Evolutionary conservation across 2,329 filamentous ascomycete genomes (phyloP).

Genomic region (Colletotrichum brevisporum): DNA sequence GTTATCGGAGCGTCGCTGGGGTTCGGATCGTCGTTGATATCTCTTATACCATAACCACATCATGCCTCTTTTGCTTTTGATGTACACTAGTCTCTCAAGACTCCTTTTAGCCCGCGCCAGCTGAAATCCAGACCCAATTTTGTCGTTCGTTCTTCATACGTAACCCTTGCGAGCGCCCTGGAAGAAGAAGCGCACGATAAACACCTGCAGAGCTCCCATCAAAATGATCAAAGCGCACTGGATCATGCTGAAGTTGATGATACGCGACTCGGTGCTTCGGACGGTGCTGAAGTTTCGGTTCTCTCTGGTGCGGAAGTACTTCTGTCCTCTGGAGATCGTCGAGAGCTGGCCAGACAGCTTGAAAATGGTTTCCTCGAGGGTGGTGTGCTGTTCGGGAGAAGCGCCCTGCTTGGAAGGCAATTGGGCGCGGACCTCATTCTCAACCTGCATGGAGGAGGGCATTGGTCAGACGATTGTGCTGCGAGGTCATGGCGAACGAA

Average conservation of each 20-base stretch:
- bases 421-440: conserved; percentile 87
- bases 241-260: conserved; percentile 97
- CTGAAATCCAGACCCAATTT: conserved; percentile 35
- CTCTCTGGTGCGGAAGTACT: conserved; percentile 99
- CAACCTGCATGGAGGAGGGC: conserved; percentile 71
- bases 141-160: conserved; percentile 62
- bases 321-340: conserved; percentile 96
- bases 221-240: conserved; percentile 92
- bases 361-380: conserved; percentile 93
- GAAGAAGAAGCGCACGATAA: conserved; percentile 99
- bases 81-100: conserved; percentile 38
- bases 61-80: conserved; percentile 39
- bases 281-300: conserved; percentile 99
- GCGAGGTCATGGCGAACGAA: conserved; percentile 25
- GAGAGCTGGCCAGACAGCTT: conserved; percentile 94
- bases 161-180: conserved; percentile 81
- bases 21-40: conserved; percentile 36
- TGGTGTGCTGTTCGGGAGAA: conserved; percentile 88
- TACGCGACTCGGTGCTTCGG: conserved; percentile 92
- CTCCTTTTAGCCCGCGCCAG: conserved; percentile 29
- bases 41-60: conserved; percentile 36
- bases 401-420: conserved; percentile 92
- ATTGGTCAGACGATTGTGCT: conserved; percentile 36
- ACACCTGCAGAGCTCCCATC: conserved; percentile 97
- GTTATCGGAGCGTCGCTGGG: conserved; percentile 18